Evolutionary conservation across 73 alveolate species (phyloP).

Genomic region (Tetrahymena elliotti): DNA sequence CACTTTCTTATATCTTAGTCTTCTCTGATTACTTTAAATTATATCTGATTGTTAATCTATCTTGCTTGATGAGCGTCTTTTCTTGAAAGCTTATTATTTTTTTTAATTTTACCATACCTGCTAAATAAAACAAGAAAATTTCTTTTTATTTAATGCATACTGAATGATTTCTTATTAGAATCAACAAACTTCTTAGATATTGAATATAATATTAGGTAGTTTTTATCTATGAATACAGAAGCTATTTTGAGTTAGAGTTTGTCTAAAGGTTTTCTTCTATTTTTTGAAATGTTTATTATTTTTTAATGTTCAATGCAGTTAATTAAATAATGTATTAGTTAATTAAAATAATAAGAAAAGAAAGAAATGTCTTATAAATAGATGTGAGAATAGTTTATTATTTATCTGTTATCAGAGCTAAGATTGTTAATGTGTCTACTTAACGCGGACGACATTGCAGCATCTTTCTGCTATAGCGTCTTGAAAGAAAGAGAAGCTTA

Average conservation of each 20-base stretch:
- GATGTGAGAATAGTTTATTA: neutral
- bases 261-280: neutral
- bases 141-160: no score
- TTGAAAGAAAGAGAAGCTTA: neutral
- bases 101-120: no score
- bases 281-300: neutral
- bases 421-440: neutral
- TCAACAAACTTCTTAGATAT: no score
- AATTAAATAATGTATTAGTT: neutral
- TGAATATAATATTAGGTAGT: no score
- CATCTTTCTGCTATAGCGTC: neutral
- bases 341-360: no score
- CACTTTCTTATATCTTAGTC: neutral
- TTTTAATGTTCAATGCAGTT: no score
- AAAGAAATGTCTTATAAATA: neutral
- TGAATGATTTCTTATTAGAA: no score
- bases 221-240: neutral
- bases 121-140: no score
- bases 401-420: neutral
- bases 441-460: neutral
- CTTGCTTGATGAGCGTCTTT: no score
- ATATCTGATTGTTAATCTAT: no score
- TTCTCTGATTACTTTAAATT: neutral
- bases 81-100: no score
- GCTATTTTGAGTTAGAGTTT: neutral